Percentiles rank a stretch among this genome's conserved stretches.
These are phyloP conservation scores for Citrus trifoliata DNA, from an alignment of 345 rosid species.

Conservation along the genomic window DNA sequence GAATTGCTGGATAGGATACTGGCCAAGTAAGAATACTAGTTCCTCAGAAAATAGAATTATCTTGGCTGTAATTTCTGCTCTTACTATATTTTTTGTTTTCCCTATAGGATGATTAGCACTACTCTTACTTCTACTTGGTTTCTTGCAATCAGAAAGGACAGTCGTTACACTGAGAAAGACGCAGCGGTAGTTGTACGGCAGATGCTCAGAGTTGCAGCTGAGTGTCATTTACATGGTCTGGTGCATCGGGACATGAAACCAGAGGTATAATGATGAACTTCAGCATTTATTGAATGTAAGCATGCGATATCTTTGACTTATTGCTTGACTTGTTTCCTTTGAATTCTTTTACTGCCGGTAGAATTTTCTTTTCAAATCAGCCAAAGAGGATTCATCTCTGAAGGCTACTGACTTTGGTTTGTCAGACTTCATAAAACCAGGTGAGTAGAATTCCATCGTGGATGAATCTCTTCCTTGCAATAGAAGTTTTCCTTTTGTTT, in stretches of 20 bases:
- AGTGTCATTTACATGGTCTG: slow-evolving; percentile 89
- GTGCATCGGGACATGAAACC: slow-evolving; percentile 99
- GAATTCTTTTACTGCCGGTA: slow-evolving; percentile 22
- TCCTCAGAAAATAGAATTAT: neutral
- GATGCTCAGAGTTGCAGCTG: slow-evolving; percentile 92
- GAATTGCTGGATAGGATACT: slow-evolving; percentile 91
- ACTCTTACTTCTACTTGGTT: slow-evolving; percentile 11
- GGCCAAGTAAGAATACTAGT: slow-evolving; percentile 60
- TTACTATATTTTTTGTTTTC: neutral
- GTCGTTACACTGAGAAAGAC: slow-evolving; percentile 69
- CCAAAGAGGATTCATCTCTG: slow-evolving; percentile 63
- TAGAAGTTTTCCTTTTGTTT: neutral
- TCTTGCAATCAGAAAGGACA: slow-evolving; percentile 66
- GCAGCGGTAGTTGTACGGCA: slow-evolving; percentile 68
- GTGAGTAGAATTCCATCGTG: slow-evolving; percentile 29
- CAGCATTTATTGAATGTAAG: neutral
- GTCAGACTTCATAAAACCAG: slow-evolving; percentile 96
- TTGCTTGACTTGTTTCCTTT: slow-evolving; percentile 12
- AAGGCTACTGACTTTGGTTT: slow-evolving; percentile 99
- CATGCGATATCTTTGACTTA: neutral
- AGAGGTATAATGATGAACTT: slow-evolving; percentile 54
- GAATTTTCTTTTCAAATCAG: slow-evolving; percentile 95
- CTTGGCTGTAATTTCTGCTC: neutral
- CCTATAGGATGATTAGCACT: neutral
- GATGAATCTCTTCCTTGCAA: slow-evolving; percentile 2